Evolutionary conservation across 306 rosid species (phyloP), one percentile per base, ranked within the genome.

Genomic region (Lathyrus aphaca): DNA sequence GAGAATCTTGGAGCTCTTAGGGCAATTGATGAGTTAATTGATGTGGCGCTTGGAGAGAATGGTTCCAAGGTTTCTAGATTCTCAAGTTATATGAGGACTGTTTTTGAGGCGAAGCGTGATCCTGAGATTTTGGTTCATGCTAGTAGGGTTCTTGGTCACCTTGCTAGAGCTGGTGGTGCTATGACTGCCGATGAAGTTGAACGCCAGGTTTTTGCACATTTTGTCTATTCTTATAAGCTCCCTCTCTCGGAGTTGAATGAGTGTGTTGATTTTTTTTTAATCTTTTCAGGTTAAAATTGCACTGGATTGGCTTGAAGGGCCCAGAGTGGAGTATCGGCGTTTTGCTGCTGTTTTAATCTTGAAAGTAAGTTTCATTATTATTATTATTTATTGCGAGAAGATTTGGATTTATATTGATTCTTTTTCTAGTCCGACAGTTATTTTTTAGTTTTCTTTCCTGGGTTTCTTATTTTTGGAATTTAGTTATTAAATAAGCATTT

Each of bases 161-260:
- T 94, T 10, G 99, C 92, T 37, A 82, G 96, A 82, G 97, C 99
- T 4, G 99, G 99, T 5, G 99, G 99, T 49, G 92, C 99, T 56
- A 94, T 91, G 97, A 94, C 99, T 11, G 97, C 97, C 0, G 97
- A 94, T 78, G 97, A 94, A 85, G 97, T 94, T 46, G 96, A 94
- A 85, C 87, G 86, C 69, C 99, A 94, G 96, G 99, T 93, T 55
- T 30, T 75, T 81, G 46, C 64, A 14, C 45, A 14, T 18, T 54
- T 25, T 43, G 4, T 23, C 17, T 40, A 64, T 15, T 30, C 0
- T 19, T 42, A 21, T 7, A 63, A 0, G 32, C 7, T 5, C 3
- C 32, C 3, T n/a, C 13, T 2, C 7, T 46, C 10, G 5, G 16
- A 77, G 25, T 66, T 50, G 74, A 54, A 48, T 42, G 74, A 49